phyloP scores from a whole-genome alignment of 148 eudicot genomes.

The Diospyros kaki region DNA sequence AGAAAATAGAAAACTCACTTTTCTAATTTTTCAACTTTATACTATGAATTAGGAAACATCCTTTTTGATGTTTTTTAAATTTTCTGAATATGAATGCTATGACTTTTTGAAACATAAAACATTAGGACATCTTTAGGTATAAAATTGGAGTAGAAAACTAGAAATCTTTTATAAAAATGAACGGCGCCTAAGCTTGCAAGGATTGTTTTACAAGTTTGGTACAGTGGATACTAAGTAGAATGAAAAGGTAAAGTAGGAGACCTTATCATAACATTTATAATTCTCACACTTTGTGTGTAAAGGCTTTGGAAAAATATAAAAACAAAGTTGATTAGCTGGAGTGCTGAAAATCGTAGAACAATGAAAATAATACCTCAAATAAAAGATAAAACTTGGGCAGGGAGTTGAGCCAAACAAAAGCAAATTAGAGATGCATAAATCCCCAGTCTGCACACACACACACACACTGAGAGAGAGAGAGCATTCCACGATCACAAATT shows the following conservation, averaged over 20 bases:
- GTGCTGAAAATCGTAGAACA: neutral
- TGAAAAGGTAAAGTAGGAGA: neutral
- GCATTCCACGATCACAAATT: neutral
- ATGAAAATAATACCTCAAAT: conserved; percentile 3
- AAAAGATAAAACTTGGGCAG: neutral
- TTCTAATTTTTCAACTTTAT: no score
- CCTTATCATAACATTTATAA: neutral
- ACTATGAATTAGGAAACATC: no score
- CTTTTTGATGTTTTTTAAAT: no score
- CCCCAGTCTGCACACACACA: neutral
- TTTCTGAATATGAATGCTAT: no score
- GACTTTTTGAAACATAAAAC: no score
- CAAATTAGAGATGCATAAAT: neutral
- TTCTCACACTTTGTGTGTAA: neutral
- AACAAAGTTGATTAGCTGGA: neutral
- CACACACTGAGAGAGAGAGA: neutral
- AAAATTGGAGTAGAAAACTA: no score
- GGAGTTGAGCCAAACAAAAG: neutral
- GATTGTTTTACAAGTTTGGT: neutral
- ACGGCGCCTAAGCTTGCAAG: neutral
- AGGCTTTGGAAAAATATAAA: neutral
- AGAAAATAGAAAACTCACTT: neutral
- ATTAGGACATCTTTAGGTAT: no score
- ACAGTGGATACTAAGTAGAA: neutral
- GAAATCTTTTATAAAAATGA: no score